Percentiles rank a stretch among this genome's conserved stretches.
Evolutionary conservation across 139 green algal genomes (phyloP).

Genomic region (Chlamydomonas eustigma): DNA sequence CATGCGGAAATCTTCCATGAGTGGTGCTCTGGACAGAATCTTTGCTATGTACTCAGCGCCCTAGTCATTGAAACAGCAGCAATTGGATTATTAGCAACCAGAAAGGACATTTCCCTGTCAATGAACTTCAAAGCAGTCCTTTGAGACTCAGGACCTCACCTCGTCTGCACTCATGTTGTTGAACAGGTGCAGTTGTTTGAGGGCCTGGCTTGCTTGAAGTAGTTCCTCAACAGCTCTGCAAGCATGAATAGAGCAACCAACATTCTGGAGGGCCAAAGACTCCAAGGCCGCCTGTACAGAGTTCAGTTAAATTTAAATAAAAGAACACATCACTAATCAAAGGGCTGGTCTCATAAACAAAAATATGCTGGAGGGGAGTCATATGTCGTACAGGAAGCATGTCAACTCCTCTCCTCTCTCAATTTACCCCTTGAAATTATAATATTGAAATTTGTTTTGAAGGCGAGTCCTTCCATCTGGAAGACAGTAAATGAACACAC

Average conservation of each 20-base stretch:
- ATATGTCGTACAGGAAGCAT: too few relatives aligned
- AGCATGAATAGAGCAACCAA: constrained; percentile 81
- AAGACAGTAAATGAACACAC: too few relatives aligned
- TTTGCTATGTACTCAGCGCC: constrained; percentile 58
- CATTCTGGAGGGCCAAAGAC: constrained; percentile 76
- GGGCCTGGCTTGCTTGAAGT: not conserved
- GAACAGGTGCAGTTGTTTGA: constrained; percentile 70
- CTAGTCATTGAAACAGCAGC: constrained; percentile 19
- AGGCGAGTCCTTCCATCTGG: too few relatives aligned
- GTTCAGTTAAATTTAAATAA: too few relatives aligned
- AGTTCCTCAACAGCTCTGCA: constrained; percentile 80
- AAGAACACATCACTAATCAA: too few relatives aligned
- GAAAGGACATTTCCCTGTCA: not conserved
- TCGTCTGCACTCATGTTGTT: constrained; percentile 96
- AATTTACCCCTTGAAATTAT: too few relatives aligned
- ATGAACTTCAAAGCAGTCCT: not conserved
- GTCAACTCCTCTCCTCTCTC: too few relatives aligned
- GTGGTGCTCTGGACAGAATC: constrained; percentile 62
- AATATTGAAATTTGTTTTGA: too few relatives aligned
- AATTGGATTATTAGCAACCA: constrained; percentile 10
- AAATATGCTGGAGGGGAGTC: too few relatives aligned
- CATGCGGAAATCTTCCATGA: constrained; percentile 82
- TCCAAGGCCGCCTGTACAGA: constrained; percentile 33
- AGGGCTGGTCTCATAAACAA: too few relatives aligned
- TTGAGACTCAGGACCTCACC: not conserved